Evolutionary conservation across 805 yeast genomes (phyloP), one percentile per base, ranked within the genome.

Genomic region (Metschnikowia rubicola): DNA sequence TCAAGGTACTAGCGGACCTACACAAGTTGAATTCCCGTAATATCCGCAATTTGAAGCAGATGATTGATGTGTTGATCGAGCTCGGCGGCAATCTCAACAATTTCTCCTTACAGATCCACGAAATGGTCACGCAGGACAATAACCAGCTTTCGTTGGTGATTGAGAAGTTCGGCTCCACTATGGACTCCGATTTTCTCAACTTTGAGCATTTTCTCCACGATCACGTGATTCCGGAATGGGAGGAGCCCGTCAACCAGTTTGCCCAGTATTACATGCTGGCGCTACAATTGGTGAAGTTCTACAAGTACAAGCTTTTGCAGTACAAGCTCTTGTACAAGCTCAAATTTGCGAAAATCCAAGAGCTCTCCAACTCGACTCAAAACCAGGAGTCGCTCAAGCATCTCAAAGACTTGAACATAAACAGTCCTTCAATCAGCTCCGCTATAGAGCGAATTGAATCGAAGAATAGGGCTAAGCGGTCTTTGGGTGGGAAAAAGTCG

Each of bases 31-130:
- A 69, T 51, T 59, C 71, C n/a, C 64, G 67, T 26, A 56, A 74
- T 9, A 62, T 66, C 19, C 70, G 72, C 38, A 68, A 71, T 52
- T 69, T 71, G 50, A 74, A 73, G 43, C 54, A 56, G 0, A 59
- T 75, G 31, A 65, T 77, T 41, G 48, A 63, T 12, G 62, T 67
- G 5, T 56, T 79, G 52, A 70, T 78, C 11, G 81, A 78, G 56
- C 63, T 80, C 42, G 84, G 84, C 17, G 83, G 81, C 3, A 76
- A 77, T 54, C 69, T 79, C 54, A 80, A 80, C 59, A 76, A 79
- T 49, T 78, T 79, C 53, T 75, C 81, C 17, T 68, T 80, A 31
- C 71, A 64, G 69, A 71, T 66, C 15, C 70, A 68, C 37, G 58
- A 62, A 61, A 52, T 52, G 49, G 44, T 37, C 37, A 36, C 40